phyloP scores from a whole-genome alignment of 331 rosid species.

The Quercus tomentella region DNA sequence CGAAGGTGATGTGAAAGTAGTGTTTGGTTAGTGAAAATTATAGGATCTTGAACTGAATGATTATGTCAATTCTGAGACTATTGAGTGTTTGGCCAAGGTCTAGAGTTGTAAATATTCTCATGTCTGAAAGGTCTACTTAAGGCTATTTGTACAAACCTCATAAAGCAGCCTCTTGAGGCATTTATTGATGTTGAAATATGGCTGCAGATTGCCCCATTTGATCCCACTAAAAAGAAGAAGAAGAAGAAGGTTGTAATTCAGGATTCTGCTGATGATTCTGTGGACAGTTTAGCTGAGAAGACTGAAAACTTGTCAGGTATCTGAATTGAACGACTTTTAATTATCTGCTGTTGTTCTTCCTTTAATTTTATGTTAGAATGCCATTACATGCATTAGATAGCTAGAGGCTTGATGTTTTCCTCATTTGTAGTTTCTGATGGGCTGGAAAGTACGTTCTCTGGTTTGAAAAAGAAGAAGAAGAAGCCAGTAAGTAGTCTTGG shows the following conservation, averaged over 20 bases:
- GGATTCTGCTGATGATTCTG: conserved; percentile 50
- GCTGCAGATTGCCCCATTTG: conserved; percentile 66
- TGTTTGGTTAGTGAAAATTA: not conserved
- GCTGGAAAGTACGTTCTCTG: conserved; percentile 62
- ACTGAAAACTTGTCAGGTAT: conserved; percentile 61
- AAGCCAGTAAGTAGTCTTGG: conserved; percentile 56
- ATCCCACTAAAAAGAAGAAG: conserved; percentile 87
- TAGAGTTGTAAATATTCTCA: not conserved
- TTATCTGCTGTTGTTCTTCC: not conserved
- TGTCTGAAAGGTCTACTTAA: not conserved
- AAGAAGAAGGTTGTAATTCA: conserved; percentile 51
- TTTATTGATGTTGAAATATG: not conserved
- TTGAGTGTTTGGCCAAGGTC: not conserved
- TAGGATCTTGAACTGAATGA: not conserved
- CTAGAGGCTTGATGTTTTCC: not conserved
- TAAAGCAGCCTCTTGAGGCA: not conserved
- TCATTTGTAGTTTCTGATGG: conserved; percentile 72
- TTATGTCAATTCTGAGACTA: not conserved
- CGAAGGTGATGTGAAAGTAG: not conserved
- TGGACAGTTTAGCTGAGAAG: conserved; percentile 65
- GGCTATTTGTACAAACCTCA: not conserved
- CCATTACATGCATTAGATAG: not conserved
- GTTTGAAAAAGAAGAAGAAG: conserved; percentile 86
- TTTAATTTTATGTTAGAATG: not conserved
- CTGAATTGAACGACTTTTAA: not conserved